Evolutionary conservation across 371 early-diverging fungal species (phyloP), one percentile per base, ranked within the genome.

Genomic region (Lichtheimia hyalospora): DNA sequence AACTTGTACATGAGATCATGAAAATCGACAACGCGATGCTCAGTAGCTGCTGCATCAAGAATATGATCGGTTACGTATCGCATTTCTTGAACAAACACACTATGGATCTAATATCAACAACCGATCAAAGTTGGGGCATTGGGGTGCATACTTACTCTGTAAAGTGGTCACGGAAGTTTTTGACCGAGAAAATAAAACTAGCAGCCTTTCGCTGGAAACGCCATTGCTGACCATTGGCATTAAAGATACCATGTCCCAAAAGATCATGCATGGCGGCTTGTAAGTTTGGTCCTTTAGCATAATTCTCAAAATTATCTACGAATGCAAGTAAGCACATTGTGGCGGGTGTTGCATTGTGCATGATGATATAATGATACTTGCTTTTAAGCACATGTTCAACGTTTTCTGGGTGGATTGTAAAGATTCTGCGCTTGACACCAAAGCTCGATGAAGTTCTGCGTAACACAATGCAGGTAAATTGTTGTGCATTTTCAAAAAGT

Each of bases 211-310:
- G 69, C 55, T 87, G 85, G 52, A 68, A 68, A 51, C 67, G 73
- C 89, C 89, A 89, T 4, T 70, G 27, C 13, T 77, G 70, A 15
- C 89, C 88, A 64, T 88, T 84, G 21, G 73, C 70, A 68, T 80
- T 77, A 67, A 89, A 89, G 63, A 89, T 89, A 21, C 88, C 89
- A 60, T 88, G 70, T 34, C 88, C 89, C 20, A 88, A 70, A 5
- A 86, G 49, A 25, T 82, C 76, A 4, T 63, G 41, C 55, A 71
- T 44, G 16, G 63, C 61, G 24, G 62, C 60, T 44, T 75, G 61
- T 20, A 75, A 62, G 8, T 69, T 58, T 7, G 71, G 62, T 13
- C 79, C 81, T 63, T 83, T 84, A 46, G 59, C 63, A 34, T 82
- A 84, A 62, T 78, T 76, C 28, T 79, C 79, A 70, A 83, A 83